These are phyloP conservation scores for Calonectria ilicicola DNA, from an alignment of 2,329 filamentous ascomycete species.

Conservation along the genomic window DNA sequence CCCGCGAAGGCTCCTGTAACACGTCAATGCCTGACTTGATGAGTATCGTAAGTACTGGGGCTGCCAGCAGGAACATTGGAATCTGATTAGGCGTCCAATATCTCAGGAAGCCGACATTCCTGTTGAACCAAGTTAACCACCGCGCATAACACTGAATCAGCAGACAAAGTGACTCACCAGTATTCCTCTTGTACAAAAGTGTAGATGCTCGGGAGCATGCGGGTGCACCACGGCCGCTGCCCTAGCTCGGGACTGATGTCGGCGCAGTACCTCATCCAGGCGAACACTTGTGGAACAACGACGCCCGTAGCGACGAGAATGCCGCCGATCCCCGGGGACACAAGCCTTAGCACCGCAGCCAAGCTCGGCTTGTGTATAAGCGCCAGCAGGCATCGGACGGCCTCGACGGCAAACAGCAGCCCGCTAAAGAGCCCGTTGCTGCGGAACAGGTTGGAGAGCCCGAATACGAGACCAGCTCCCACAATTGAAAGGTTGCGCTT, in stretches of 20 bases:
- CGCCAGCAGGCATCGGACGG: constrained; percentile 52
- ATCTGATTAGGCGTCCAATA: constrained; percentile 93
- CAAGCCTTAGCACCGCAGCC: constrained; percentile 62
- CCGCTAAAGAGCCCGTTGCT: constrained; percentile 91
- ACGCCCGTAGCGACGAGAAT: constrained; percentile 75
- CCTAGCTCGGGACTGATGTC: constrained; percentile 38
- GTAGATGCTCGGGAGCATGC: constrained; percentile 86
- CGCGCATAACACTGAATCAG: background rate
- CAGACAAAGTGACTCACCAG: constrained; percentile 72
- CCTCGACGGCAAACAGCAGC: constrained; percentile 76
- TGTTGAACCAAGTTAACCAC: constrained; percentile 51
- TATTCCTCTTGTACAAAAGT: constrained; percentile 89
- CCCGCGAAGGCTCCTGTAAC: constrained; percentile 38
- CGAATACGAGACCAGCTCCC: constrained; percentile 76
- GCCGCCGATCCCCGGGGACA: constrained; percentile 74
- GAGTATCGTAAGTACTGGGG: constrained; percentile 77
- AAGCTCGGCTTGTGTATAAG: constrained; percentile 44
- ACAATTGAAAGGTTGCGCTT: constrained; percentile 65
- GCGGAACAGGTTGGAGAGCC: constrained; percentile 78
- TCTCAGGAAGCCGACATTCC: constrained; percentile 87
- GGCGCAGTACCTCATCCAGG: constrained; percentile 79
- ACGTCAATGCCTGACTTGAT: constrained; percentile 67
- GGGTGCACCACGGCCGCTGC: constrained; percentile 79
- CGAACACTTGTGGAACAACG: constrained; percentile 77
- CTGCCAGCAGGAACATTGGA: constrained; percentile 87